These are phyloP conservation scores for Plasmodium berghei DNA, from an alignment of 169 alveolate genomes.

Conservation along the genomic window DNA sequence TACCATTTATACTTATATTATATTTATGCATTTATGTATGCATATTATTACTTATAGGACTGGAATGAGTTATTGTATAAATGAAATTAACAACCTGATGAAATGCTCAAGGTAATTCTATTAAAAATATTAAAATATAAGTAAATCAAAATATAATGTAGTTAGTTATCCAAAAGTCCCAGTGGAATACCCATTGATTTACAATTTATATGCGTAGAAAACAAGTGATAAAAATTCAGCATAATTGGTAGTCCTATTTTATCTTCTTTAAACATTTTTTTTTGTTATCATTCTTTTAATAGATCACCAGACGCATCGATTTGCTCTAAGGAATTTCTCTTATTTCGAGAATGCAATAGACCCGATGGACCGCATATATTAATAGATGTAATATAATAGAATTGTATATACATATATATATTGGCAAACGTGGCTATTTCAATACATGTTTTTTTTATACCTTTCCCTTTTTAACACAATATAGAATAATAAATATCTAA, in stretches of 20 bases:
- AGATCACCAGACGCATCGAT: constrained; percentile 82
- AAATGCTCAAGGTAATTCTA: constrained; percentile 82
- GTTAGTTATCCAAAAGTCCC: too few relatives aligned
- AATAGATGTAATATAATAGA: constrained; percentile 76
- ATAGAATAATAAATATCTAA: constrained; percentile 67
- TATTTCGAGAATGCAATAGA: constrained; percentile 85
- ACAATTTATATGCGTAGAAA: too few relatives aligned
- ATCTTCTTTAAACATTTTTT: too few relatives aligned
- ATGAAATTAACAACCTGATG: constrained; percentile 80
- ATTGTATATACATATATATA: neutral
- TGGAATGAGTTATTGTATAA: constrained; percentile 81
- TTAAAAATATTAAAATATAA: too few relatives aligned
- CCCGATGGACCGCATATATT: constrained; percentile 86
- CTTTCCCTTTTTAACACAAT: too few relatives aligned
- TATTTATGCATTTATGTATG: too few relatives aligned
- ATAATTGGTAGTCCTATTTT: too few relatives aligned
- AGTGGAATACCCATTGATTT: too few relatives aligned
- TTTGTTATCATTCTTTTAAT: neutral
- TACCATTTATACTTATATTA: too few relatives aligned
- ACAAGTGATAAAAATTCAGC: too few relatives aligned
- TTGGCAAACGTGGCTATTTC: neutral
- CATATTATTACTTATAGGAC: constrained; percentile 18
- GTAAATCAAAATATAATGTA: too few relatives aligned
- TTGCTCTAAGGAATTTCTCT: constrained; percentile 85
- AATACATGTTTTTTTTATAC: neutral